Evolutionary conservation across 2,329 filamentous ascomycete species (phyloP).

Genomic region (Botrytis medusae): DNA sequence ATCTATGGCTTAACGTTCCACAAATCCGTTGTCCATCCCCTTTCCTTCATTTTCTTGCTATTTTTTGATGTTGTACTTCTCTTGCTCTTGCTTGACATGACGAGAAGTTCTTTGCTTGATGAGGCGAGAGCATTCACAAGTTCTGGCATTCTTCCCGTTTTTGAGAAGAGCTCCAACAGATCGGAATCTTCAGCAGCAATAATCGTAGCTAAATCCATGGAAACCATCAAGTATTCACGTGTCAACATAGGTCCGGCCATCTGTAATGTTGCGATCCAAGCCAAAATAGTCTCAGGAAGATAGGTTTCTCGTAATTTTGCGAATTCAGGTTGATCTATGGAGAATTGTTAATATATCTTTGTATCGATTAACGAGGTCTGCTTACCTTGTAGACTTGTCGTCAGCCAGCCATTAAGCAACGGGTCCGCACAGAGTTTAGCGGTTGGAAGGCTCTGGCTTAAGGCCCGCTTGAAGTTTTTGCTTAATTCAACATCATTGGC

Average conservation of each 20-base stretch:
- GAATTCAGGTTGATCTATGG: conserved; percentile 59
- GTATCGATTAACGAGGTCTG: background rate
- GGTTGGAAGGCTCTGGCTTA: conserved; percentile 55
- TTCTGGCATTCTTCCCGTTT: conserved; percentile 69
- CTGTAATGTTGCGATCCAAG: conserved; percentile 79
- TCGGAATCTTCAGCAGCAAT: conserved; percentile 71
- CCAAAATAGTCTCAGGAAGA: conserved; percentile 81
- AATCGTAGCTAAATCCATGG: conserved; percentile 79
- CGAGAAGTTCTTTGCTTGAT: conserved; percentile 40
- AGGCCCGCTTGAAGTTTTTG: conserved; percentile 54
- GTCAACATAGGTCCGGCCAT: conserved; percentile 73
- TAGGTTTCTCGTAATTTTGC: conserved; percentile 70
- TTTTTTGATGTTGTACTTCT: conserved; percentile 45
- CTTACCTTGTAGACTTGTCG: conserved; percentile 34
- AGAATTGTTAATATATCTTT: conserved; percentile 29
- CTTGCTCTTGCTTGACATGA: conserved; percentile 52
- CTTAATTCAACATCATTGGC: conserved; percentile 4
- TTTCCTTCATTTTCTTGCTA: conserved; percentile 60
- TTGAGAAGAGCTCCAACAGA: conserved; percentile 63
- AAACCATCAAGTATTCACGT: conserved; percentile 75
- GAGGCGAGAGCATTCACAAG: conserved; percentile 71
- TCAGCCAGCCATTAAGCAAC: conserved; percentile 65
- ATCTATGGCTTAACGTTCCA: conserved; percentile 46
- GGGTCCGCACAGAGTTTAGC: conserved; percentile 59
- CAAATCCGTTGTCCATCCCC: conserved; percentile 62